phyloP scores from a whole-genome alignment of 257 asterid species.

The Solanum etuberosum region DNA sequence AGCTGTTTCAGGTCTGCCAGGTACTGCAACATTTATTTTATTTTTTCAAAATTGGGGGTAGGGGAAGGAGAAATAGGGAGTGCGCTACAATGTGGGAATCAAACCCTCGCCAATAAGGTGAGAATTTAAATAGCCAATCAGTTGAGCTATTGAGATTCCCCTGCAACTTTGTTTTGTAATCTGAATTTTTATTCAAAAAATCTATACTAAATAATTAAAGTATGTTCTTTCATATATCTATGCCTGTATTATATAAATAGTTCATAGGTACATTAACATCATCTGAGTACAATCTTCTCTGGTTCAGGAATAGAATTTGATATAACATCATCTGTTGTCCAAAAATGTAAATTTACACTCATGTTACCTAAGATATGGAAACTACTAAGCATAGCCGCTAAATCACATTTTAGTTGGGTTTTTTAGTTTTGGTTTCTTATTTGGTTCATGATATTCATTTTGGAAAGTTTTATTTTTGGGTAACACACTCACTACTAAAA shows the following conservation, averaged over 20 bases:
- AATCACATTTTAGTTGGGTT: neutral
- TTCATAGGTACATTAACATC: neutral
- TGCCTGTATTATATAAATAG: neutral
- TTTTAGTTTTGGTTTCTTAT: neutral
- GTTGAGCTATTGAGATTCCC: no score
- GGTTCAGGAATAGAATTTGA: neutral
- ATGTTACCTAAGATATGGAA: neutral
- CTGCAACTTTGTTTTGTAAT: neutral
- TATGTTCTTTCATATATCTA: neutral
- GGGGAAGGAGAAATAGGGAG: no score
- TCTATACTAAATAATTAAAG: neutral
- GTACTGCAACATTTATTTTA: neutral
- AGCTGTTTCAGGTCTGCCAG: constrained; percentile 39
- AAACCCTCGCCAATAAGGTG: no score
- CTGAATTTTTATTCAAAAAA: neutral
- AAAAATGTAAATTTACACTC: neutral
- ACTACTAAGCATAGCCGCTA: neutral
- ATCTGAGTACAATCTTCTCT: neutral
- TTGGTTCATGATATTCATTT: neutral
- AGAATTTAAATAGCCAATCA: no score
- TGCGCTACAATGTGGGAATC: no score
- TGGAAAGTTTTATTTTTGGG: no score
- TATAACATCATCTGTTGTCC: neutral
- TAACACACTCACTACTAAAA: no score
- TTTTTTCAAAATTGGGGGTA: no score